Percentiles rank a stretch among this genome's conserved stretches.
phyloP scores from a whole-genome alignment of 192 early-diverging fungal genomes.

The Coemansia asiatica region DNA sequence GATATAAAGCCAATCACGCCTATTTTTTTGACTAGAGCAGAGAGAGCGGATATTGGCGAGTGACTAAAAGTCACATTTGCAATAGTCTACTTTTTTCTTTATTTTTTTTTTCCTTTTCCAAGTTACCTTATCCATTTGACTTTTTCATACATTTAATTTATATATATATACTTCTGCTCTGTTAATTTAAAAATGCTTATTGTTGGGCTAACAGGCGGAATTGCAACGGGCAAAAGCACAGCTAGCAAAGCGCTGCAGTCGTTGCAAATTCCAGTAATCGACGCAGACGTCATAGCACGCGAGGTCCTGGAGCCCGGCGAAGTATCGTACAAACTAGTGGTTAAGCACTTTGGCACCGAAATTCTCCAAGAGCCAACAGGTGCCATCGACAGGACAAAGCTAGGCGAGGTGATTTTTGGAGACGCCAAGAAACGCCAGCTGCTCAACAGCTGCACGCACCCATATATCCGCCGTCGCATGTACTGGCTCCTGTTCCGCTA shows the following conservation, averaged over 20 bases:
- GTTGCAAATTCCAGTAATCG: slow-evolving; percentile 73
- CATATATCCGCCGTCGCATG: slow-evolving; percentile 82
- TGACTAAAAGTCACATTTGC: background rate
- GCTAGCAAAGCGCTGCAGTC: slow-evolving; percentile 66
- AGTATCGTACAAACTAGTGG: slow-evolving; percentile 69
- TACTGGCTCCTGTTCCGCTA: slow-evolving; percentile 62
- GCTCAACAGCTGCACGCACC: slow-evolving; percentile 87
- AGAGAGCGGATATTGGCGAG: too few relatives aligned
- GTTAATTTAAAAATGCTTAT: slow-evolving; percentile 69
- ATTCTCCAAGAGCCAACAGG: slow-evolving; percentile 59
- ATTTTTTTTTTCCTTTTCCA: background rate
- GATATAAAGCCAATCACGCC: background rate
- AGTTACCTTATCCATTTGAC: background rate
- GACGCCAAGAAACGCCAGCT: slow-evolving; percentile 67
- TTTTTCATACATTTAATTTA: background rate
- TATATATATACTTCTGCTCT: background rate
- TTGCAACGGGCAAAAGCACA: slow-evolving; percentile 89
- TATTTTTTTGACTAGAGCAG: too few relatives aligned
- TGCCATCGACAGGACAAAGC: slow-evolving; percentile 69
- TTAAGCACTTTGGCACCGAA: slow-evolving; percentile 72
- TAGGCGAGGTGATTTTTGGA: slow-evolving; percentile 79
- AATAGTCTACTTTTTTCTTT: background rate
- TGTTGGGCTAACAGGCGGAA: slow-evolving; percentile 93
- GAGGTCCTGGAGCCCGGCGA: slow-evolving; percentile 78
- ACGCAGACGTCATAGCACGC: slow-evolving; percentile 88